phyloP scores from a whole-genome alignment of 2,329 filamentous ascomycete genomes.

The Xylariaceae sp. region DNA sequence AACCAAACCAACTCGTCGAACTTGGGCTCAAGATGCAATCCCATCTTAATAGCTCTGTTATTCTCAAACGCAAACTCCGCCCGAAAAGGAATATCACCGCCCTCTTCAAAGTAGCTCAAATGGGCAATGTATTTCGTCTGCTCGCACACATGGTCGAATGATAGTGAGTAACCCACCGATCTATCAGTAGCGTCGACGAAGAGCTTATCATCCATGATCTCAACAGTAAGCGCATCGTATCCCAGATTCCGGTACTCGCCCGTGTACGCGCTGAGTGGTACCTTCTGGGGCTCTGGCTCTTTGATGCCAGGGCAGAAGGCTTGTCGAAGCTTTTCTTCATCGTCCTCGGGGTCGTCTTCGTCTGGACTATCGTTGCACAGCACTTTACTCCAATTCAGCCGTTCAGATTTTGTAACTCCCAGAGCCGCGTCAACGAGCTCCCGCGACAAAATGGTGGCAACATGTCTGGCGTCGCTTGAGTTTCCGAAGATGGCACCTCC shows the following conservation, averaged over 20 bases:
- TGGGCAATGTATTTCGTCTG: constrained; percentile 27
- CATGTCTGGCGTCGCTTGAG: neutral
- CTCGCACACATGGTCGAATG: constrained; percentile 29
- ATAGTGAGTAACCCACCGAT: constrained; percentile 22
- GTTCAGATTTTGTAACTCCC: constrained; percentile 19
- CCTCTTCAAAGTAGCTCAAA: neutral
- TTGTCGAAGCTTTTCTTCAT: constrained; percentile 6
- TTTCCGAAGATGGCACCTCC: constrained; percentile 31
- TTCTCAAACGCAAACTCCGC: constrained; percentile 30
- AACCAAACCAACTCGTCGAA: constrained; percentile 32
- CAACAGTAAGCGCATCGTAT: constrained; percentile 28
- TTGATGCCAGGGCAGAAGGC: too few relatives aligned
- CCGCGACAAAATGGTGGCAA: constrained; percentile 4
- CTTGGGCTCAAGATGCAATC: constrained; percentile 21
- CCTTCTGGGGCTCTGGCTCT: constrained; percentile 21
- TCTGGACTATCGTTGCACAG: neutral
- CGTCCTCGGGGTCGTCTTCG: neutral
- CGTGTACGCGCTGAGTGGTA: constrained; percentile 29
- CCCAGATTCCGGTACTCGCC: constrained; percentile 34
- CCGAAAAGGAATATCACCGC: neutral
- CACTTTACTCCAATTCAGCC: constrained; percentile 13
- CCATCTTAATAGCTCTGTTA: constrained; percentile 26
- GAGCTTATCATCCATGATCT: constrained; percentile 29
- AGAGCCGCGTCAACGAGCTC: constrained; percentile 30
- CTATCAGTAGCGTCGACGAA: constrained; percentile 34